Evolutionary conservation across 1,284 basidiomycete genomes (phyloP), one percentile per base, ranked within the genome.

Genomic region (Apiotrichum veenhuisii): DNA sequence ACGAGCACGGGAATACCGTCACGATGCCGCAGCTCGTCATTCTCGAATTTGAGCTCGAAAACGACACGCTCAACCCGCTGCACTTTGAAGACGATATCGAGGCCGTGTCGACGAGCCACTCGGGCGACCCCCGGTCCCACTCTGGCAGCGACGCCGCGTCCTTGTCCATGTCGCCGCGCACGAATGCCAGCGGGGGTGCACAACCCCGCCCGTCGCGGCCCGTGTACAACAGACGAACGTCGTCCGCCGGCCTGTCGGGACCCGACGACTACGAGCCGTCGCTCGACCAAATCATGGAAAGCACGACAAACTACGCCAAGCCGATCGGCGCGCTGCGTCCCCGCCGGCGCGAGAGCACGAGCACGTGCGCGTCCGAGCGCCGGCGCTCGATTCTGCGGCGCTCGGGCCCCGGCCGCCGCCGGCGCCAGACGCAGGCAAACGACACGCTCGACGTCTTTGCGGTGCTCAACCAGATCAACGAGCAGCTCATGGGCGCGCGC

Each of bases 21-120:
- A n/a, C n/a, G n/a, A n/a, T n/a, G 1, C 71, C 74, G 0, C 66
- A 74, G 53, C 69, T 82, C 50, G 82, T 90, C 64, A 81, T 90
- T 34, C 81, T 93, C 66, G 91, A 94, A 70, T 89, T 93, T 63
- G 91, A 93, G 73, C 80, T 91, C 23, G 88, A 91, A 68, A 75
- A 79, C 48, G 90, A 93, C 70, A 65, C 71, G 0, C 75, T 85
- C 69, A 91, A 92, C 64, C 90, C 90, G 0, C 77, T 91, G 22
- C 3, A n/a, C 23, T 8, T 18, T 10, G 41, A 42, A 12, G 20
- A 25, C 25, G 26, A 44, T 30, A 30, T 30, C 3, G 42, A 43
- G 18, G 25, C 23, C 27, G 33, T n/a, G 12, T 5, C n/a, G 9
- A 5, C 25, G 25, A 44, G 22, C 12, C 17, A 12, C 26, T 15